Evolutionary conservation across 345 rosid genomes (phyloP).

Genomic region (Anastatica hierochuntica): DNA sequence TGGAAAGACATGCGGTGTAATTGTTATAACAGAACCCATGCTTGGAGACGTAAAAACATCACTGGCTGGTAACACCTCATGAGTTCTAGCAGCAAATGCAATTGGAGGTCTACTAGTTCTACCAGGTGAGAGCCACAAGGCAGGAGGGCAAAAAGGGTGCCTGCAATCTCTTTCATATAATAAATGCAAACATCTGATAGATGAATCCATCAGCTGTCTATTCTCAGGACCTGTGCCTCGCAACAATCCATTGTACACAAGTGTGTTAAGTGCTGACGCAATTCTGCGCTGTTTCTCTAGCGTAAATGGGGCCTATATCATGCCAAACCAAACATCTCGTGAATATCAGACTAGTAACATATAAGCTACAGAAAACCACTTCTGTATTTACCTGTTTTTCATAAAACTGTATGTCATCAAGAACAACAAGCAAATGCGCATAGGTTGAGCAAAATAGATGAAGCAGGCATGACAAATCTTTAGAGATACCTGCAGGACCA

Average conservation of each 20-base stretch:
- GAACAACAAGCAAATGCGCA: constrained; percentile 85
- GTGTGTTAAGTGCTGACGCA: constrained; percentile 77
- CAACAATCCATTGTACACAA: constrained; percentile 71
- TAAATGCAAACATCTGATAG: constrained; percentile 82
- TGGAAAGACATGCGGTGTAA: constrained; percentile 84
- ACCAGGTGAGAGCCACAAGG: constrained; percentile 94
- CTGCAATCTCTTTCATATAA: constrained; percentile 96
- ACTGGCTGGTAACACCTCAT: constrained; percentile 48
- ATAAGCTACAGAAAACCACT: constrained; percentile 5
- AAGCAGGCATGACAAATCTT: constrained; percentile 62
- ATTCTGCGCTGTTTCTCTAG: constrained; percentile 75
- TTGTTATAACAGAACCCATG: constrained; percentile 62
- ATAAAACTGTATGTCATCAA: constrained; percentile 96
- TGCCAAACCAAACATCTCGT: constrained; percentile 22
- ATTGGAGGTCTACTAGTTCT: constrained; percentile 68
- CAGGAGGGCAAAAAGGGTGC: constrained; percentile 72
- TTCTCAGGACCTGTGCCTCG: constrained; percentile 36
- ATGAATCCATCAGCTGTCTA: constrained; percentile 71
- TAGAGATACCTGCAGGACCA: constrained; percentile 68
- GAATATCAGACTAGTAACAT: constrained; percentile 1
- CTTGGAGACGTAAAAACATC: constrained; percentile 41
- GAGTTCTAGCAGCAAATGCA: constrained; percentile 84
- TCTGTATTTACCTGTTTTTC: constrained; percentile 72
- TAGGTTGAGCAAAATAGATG: constrained; percentile 84
- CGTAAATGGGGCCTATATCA: constrained; percentile 61